Base-by-base conservation (phyloP, 2,329 filamentous ascomycete species). In the Bimuria novae-zelandiae region DNA sequence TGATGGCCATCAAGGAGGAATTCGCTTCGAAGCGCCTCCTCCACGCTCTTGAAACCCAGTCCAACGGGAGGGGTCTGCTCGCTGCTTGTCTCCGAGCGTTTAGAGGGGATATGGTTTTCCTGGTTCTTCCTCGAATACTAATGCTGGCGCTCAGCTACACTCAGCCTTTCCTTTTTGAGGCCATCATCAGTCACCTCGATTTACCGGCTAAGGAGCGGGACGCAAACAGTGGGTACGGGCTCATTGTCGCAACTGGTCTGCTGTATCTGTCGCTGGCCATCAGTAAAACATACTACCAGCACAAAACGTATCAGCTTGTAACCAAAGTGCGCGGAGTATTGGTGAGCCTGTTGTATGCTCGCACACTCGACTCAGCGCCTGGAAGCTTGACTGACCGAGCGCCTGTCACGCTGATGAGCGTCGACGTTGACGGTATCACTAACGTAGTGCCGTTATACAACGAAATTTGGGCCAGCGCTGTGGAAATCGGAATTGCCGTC, bases 401-500 rank as follows among this genome's bases (percentile, higher is more conserved):
- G 29, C 27, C 42, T 5, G 29, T 44, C 10, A 50, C 52, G 7
- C 41, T 51, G 2, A 54, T 54, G 46, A 50, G 46, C 22, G 47
- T 50, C 7, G 52, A 54, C 35, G 47, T 50, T 7, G 52, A 54
- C 37, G 41, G 46, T 25, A 35, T 51, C 8, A 47, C 46, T 14
- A 25, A 33, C 3, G 25, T 25, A 30, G 21, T 33, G 12, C 25
- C 33, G 14, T 33, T 25, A 2, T 44, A 67, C 14, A 62, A 66
- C 39, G 65, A 68, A 33, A 10, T 55, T 6, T 67, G 63, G 63
- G 61, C 55, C 51, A 41, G 46, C 56, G 0, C 45, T 11, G 17
- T 63, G 11, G 51, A 65, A 41, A 48, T 33, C 25, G 51, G 36
- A 1, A 27, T 64, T 10, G 58, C 51, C 44, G n/a, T 43, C 1